Base-by-base conservation (phyloP, 306 rosid species). In the Albizia julibrissin region DNA sequence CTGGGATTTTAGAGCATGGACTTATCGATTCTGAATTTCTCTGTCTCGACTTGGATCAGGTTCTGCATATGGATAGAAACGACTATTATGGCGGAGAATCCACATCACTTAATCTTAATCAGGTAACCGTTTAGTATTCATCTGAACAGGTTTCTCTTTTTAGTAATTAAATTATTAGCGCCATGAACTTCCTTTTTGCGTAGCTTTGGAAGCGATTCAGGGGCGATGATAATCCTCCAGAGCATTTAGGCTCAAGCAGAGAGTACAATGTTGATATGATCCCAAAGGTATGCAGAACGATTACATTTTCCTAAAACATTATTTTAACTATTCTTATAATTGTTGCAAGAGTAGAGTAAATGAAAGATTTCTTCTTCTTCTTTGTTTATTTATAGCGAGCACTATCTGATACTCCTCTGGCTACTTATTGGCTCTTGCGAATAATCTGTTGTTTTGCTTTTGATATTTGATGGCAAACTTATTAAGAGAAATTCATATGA, bases 201-300 rank as follows among this genome's bases (percentile, higher is more conserved):
- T 59, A 89, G 93, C 87, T 87, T 21, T 90, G 89, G 91, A 86
- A 84, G 86, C 88, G 89, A 40, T 90, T 81, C 75, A 80, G 87
- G 77, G 91, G 87, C 66, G 47, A 65, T 34, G 88, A 67, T 46
- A 21, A 70, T 76, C 89, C 84, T 74, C 84, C 81, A 9, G 83
- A 80, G 59, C 24, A 75, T 9, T 67, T 90, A 67, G 93, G 91
- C n/a, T 26, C 85, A 67, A 82, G 87, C 82, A 86, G 64, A 69
- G 91, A 90, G 37, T 90, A 90, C 89, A 90, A 90, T 75, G 89
- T 90, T 49, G 93, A 90, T 80, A 90, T 90, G 93, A 80, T 87
- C 61, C 91, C 93, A 8, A 90, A 87, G 91, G 93, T 89, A 76
- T 26, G 22, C 40, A 34, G 11, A 43, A 27, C 34, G 12, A 43